These are phyloP conservation scores for Panicum virgatum DNA, from an alignment of 202 grass and related monocot genomes.

Conservation along the genomic window DNA sequence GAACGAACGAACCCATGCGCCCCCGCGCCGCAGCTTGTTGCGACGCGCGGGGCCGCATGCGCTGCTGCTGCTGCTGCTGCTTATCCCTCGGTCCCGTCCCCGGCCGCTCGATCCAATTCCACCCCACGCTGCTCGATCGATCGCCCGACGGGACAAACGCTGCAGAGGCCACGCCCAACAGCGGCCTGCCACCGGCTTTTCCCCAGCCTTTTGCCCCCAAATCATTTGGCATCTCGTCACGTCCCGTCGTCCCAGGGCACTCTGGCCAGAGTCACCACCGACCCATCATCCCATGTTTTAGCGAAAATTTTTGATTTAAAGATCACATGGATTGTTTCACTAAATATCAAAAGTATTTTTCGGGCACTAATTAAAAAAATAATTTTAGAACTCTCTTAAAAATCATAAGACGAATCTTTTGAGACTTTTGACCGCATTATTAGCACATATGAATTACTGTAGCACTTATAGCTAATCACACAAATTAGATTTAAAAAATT, in stretches of 20 bases:
- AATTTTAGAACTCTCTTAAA: too few species aligned
- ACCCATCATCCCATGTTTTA: constrained; percentile 42
- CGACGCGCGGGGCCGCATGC: constrained; percentile 15
- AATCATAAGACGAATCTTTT: too few species aligned
- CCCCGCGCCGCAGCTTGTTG: constrained; percentile 5
- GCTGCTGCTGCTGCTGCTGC: background rate
- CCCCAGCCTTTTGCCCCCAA: constrained; percentile 41
- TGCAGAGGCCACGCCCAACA: background rate
- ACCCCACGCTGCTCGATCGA: background rate
- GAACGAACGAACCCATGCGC: too few species aligned
- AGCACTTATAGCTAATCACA: too few species aligned
- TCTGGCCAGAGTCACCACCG: background rate
- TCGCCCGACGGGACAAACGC: constrained; percentile 25
- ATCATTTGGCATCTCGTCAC: constrained; percentile 46
- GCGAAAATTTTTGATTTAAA: too few species aligned
- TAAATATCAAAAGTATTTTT: too few species aligned
- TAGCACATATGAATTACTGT: too few species aligned
- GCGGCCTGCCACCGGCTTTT: constrained; percentile 6
- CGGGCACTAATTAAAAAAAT: too few species aligned
- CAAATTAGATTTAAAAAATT: too few species aligned
- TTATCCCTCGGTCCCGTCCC: background rate
- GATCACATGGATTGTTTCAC: too few species aligned
- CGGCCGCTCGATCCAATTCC: background rate
- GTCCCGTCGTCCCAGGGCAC: background rate
- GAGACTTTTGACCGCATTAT: too few species aligned